Evolutionary conservation across 2,329 filamentous ascomycete genomes (phyloP).

Genomic region (Fusarium chlamydosporum): DNA sequence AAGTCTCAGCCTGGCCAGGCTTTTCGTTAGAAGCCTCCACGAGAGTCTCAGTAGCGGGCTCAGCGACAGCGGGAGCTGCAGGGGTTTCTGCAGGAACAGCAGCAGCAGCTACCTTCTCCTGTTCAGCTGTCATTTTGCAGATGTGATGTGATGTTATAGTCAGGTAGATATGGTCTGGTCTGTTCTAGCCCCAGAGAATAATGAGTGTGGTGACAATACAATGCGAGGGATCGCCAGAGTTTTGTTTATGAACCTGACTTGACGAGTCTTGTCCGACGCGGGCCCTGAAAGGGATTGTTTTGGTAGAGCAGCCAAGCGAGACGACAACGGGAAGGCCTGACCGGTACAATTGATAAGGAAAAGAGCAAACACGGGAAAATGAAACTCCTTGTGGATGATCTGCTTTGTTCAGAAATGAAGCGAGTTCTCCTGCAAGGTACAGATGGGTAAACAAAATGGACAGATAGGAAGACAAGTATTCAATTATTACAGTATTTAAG

Average conservation of each 20-base stretch:
- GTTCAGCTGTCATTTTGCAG: conserved; percentile 52
- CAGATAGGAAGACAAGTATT: not conserved
- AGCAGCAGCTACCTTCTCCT: conserved; percentile 44
- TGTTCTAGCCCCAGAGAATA: not conserved
- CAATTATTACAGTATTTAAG: conserved; percentile 25
- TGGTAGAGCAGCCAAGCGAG: conserved; percentile 19
- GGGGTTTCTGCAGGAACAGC: conserved; percentile 27
- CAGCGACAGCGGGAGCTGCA: conserved; percentile 11
- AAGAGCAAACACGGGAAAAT: conserved; percentile 34
- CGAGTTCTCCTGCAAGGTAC: conserved; percentile 5
- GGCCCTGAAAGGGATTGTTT: conserved; percentile 26
- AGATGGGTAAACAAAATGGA: not conserved
- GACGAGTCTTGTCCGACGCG: conserved; percentile 33
- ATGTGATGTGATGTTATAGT: conserved; percentile 2
- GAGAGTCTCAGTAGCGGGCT: conserved; percentile 10
- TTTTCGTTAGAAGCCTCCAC: conserved; percentile 31
- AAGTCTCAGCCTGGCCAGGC: conserved; percentile 5
- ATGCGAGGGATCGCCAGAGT: conserved; percentile 1
- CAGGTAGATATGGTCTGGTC: not conserved
- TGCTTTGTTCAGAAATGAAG: conserved; percentile 23
- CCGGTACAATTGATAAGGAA: conserved; percentile 12
- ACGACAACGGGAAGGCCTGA: conserved; percentile 24
- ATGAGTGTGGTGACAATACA: not conserved
- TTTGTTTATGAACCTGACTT: conserved; percentile 23
- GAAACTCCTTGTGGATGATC: conserved; percentile 16